phyloP scores from a whole-genome alignment of 2,329 filamentous ascomycete species.

The Ophiostoma sp. region DNA sequence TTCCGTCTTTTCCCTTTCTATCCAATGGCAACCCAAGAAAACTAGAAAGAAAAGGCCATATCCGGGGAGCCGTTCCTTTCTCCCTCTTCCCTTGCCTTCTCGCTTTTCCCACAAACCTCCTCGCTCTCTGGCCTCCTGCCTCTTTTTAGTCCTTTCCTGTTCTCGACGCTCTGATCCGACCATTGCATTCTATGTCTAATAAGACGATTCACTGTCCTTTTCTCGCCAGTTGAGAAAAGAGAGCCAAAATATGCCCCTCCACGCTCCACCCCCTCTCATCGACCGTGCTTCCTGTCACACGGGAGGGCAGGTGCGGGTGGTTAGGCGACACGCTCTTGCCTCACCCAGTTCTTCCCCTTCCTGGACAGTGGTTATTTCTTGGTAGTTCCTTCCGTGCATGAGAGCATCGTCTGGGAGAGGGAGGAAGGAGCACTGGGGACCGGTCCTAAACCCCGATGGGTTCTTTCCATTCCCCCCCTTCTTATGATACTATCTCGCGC shows the following conservation, averaged over 20 bases:
- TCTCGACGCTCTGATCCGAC: not conserved
- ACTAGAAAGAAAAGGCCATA: not conserved
- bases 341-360: not conserved
- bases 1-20: conserved; percentile 28
- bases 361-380: not conserved
- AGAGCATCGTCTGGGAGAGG: not conserved
- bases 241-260: conserved; percentile 24
- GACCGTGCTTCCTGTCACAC: not conserved
- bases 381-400: conserved; percentile 7
- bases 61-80: not conserved
- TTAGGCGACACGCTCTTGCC: not conserved
- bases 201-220: not conserved
- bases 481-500: not conserved
- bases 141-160: not conserved
- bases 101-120: conserved; percentile 25
- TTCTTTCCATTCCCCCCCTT: not conserved
- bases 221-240: not conserved
- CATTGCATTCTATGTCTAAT: not conserved
- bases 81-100: conserved; percentile 8
- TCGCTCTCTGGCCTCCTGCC: conserved; percentile 13
- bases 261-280: conserved; percentile 5
- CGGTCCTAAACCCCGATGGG: not conserved
- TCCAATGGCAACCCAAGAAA: conserved; percentile 40
- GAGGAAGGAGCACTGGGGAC: not conserved
- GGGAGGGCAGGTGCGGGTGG: not conserved